phyloP scores from a whole-genome alignment of 1,284 basidiomycete genomes.

The Xerocomus minutiporus region DNA sequence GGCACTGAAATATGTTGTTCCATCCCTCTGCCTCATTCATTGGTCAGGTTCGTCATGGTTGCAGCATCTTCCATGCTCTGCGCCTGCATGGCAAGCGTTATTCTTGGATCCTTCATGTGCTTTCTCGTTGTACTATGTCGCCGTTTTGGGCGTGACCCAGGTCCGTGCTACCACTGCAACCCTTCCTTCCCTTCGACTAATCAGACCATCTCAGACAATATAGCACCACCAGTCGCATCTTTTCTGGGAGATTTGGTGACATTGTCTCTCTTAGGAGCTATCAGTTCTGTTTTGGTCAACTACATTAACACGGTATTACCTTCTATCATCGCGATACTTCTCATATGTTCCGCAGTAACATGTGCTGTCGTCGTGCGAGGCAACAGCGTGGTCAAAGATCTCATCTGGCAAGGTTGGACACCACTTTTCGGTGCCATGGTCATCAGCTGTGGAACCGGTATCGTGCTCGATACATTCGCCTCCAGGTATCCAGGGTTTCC shows the following conservation, averaged over 20 bases:
- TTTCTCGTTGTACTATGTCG: conserved; percentile 78
- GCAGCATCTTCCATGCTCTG: conserved; percentile 87
- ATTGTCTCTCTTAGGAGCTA: conserved; percentile 68
- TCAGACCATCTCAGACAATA: conserved; percentile 65
- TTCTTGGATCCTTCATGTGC: conserved; percentile 94
- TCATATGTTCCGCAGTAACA: conserved; percentile 52
- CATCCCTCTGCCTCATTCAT: conserved; percentile 12
- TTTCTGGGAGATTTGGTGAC: conserved; percentile 93
- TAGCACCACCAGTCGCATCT: conserved; percentile 89
- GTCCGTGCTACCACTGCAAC: conserved; percentile 36
- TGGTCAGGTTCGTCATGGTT: conserved; percentile 71
- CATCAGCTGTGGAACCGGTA: conserved; percentile 86
- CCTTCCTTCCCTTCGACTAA: neutral
- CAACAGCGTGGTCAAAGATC: conserved; percentile 63
- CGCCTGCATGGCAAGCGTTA: conserved; percentile 72
- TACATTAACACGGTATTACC: conserved; percentile 65
- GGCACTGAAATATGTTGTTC: conserved; percentile 23
- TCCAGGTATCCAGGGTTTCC: conserved; percentile 85
- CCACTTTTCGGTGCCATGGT: conserved; percentile 91
- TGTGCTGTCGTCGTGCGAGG: conserved; percentile 55
- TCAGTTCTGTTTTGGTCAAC: conserved; percentile 62
- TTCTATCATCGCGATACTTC: conserved; percentile 54
- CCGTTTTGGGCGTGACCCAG: conserved; percentile 77
- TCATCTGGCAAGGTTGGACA: conserved; percentile 83
- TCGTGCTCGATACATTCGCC: conserved; percentile 88